Base-by-base conservation (phyloP, 2,329 filamentous ascomycete genomes). In the Colletotrichum somersetense region DNA sequence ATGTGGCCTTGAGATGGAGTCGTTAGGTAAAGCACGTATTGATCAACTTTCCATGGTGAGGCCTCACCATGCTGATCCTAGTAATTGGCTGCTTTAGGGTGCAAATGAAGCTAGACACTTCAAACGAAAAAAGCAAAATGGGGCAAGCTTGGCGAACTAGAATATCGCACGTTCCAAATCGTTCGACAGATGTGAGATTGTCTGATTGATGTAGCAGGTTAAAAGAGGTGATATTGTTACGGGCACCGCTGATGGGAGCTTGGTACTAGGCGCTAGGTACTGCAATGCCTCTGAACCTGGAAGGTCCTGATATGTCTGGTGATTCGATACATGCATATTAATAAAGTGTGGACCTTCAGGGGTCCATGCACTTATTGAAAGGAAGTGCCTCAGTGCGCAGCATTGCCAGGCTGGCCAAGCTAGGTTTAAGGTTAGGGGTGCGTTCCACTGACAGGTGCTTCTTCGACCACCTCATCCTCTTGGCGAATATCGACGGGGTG, bases 1-100 rank as follows among this genome's bases (percentile, higher is more conserved):
- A 90, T 80, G 91, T 95, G 50, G 92, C 93, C 85, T 93, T 71
- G 16, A 5, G 1, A 20, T 23, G 58, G n/a, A n/a, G 5, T 7
- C 59, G 56, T 76, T n/a, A 75, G 72, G 56, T 52, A 46, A 62
- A 20, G 1, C 18, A 3, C 26, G 42, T 35, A n/a, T 30, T 44
- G 12, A 5, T 56, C 23, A 11, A 30, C 20, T 38, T 56, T 57
- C 16, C 18, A 63, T 10, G 40, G 23, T 16, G 14, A 26, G 42
- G 20, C 8, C 66, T 72, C 64, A 69, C 69, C 69, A 72, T 72
- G 23, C 12, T 61, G 66, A 65, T 65, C 61, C 55, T 64, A 18
- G 30, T 44, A 35, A 55, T 23, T 67, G 38, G n/a, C n/a, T 50
- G 26, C 18, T 53, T 40, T 7, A 38, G 20, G 5, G 26, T 6